phyloP scores from a whole-genome alignment of 2,329 filamentous ascomycete species.

The Colletotrichum tropicicola region DNA sequence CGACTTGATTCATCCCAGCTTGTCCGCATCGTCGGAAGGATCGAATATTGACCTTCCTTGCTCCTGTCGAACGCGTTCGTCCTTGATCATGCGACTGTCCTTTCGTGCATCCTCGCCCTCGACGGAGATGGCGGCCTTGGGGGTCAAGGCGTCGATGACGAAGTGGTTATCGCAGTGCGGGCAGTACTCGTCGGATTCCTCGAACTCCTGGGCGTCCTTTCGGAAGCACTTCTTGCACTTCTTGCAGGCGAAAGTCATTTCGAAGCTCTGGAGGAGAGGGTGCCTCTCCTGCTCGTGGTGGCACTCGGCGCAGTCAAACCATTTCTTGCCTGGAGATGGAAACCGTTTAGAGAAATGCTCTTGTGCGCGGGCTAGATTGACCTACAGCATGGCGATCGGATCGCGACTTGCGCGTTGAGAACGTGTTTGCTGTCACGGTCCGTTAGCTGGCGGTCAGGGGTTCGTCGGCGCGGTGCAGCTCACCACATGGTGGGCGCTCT shows the following conservation, averaged over 20 bases:
- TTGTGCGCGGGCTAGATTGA: conserved; percentile 29
- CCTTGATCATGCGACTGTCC: conserved; percentile 91
- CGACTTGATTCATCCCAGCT: conserved; percentile 72
- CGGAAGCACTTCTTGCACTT: conserved; percentile 99
- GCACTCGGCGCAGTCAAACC: conserved; percentile 99
- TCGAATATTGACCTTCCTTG: conserved; percentile 76
- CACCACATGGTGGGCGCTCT: conserved; percentile 46
- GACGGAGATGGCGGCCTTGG: conserved; percentile 83
- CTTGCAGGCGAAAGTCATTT: conserved; percentile 97
- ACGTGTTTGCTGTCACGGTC: conserved; percentile 82
- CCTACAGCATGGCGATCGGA: conserved; percentile 95
- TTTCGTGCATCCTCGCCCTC: conserved; percentile 91
- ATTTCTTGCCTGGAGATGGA: conserved; percentile 76
- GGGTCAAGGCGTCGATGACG: conserved; percentile 86
- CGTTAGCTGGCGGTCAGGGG: conserved; percentile 11
- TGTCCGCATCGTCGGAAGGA: conserved; percentile 77
- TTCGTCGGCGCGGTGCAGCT: conserved; percentile 5
- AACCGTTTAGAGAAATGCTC: neutral
- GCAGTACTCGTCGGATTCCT: conserved; percentile 98
- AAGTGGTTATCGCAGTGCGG: conserved; percentile 99
- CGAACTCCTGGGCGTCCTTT: conserved; percentile 91
- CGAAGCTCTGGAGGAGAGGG: conserved; percentile 76
- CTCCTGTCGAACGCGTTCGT: conserved; percentile 76
- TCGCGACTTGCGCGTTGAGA: conserved; percentile 96
- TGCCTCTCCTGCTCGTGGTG: conserved; percentile 85